Evolutionary conservation across 2,329 filamentous ascomycete genomes (phyloP), one percentile per base, ranked within the genome.

Genomic region (Fusarium piperis): DNA sequence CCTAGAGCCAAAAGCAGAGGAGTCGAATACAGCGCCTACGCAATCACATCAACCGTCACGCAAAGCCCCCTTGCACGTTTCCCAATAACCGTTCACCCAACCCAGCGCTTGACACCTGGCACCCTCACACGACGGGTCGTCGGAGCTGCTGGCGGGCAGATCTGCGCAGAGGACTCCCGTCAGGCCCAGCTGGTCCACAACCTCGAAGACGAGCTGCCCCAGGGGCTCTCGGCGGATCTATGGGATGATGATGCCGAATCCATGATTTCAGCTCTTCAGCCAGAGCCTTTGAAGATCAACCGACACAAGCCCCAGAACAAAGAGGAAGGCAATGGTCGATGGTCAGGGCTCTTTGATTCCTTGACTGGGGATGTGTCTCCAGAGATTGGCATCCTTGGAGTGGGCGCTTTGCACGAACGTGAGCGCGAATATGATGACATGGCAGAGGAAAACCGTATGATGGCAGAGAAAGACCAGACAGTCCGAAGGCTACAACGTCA

Each of bases 31-130:
- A 73, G 56, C 32, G 68, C 65, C 41, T 20, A 56, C 9, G 65
- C 71, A 9, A 32, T 66, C 57, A 65, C 36, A 23, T 71, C 68
- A 13, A 20, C 68, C 5, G 70, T 70, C 15, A 52, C 58, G n/a
- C 60, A 46, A 18, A 76, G 74, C 4, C 74, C 76, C 5, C 44
- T 79, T 48, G 76, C 72, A 23, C 75, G 73, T 35, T 78, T 78
- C n/a, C 76, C 77, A 6, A 78, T 79, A n/a, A 60, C 68, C n/a
- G 57, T 70, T 16, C 64, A 74, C 20, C 68, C 66, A 48, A 69
- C 61, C 26, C 65, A 73, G 16, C 73, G 76, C 16, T 67, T 78
- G 15, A 78, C 76, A 6, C 71, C 77, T 26, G 64, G 69, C n/a
- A 71, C 69, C 18, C 60, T 78, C 15, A 63, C 72, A 20, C 68